Evolutionary conservation across 2,329 filamentous ascomycete species (phyloP).

Genomic region (Microdochium paspali): DNA sequence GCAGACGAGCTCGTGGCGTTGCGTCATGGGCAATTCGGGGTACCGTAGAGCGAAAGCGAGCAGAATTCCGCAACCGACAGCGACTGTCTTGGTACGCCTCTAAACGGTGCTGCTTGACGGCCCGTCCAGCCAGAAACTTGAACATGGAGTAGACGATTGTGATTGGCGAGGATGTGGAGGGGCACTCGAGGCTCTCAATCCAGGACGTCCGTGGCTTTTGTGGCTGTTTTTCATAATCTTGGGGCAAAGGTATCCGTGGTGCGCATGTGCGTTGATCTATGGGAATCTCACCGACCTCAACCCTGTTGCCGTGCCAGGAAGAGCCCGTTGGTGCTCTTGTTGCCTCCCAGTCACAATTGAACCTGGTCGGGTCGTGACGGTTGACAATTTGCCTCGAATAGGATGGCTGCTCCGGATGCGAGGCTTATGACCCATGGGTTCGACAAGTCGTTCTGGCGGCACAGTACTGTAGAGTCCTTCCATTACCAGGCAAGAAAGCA

Average conservation of each 20-base stretch:
- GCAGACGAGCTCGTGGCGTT: background rate
- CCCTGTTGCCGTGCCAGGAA: background rate
- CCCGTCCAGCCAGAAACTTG: too few species aligned
- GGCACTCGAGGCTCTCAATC: background rate
- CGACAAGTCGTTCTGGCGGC: background rate
- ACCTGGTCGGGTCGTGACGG: background rate
- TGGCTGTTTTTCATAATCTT: too few species aligned
- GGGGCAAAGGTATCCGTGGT: too few species aligned
- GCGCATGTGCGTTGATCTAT: too few species aligned
- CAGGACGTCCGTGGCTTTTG: too few species aligned
- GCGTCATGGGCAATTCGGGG: background rate
- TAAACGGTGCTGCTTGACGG: too few species aligned
- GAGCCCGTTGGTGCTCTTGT: constrained; percentile 1
- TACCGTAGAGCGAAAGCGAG: background rate
- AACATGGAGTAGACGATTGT: background rate
- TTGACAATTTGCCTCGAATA: background rate
- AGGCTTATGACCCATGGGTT: too few species aligned
- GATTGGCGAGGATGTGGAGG: constrained; percentile 1
- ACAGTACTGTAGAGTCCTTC: background rate
- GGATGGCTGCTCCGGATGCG: too few species aligned
- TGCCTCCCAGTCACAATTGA: constrained; percentile 4
- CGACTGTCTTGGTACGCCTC: background rate
- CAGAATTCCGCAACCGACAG: background rate
- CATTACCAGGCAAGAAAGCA: background rate
- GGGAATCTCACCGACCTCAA: background rate